Evolutionary conservation across 2,329 filamentous ascomycete species (phyloP).

Genomic region (Lecanicillium sp.): DNA sequence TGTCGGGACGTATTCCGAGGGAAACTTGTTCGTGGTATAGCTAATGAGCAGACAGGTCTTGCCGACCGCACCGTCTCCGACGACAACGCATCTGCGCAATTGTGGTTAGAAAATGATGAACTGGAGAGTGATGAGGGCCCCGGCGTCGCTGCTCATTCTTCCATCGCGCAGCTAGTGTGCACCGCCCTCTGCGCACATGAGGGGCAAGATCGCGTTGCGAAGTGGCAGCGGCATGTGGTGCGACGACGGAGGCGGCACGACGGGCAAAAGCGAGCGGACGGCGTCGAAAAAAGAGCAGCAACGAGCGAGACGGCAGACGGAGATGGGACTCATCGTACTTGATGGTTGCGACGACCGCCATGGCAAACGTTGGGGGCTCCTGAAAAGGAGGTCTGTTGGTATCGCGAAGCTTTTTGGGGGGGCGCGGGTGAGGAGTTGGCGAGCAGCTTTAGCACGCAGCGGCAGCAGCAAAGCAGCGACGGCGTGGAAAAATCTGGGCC

Average conservation of each 20-base stretch:
- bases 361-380: constrained; percentile 36
- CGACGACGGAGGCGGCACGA: constrained; percentile 13
- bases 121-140: not conserved
- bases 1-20: constrained; percentile 98
- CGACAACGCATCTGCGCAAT: constrained; percentile 79
- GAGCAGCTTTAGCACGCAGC: constrained; percentile 3
- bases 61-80: constrained; percentile 97
- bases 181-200: constrained; percentile 6
- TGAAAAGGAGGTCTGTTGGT: constrained; percentile 26
- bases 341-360: constrained; percentile 59
- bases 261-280: not conserved
- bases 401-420: constrained; percentile 12
- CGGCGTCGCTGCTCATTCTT: not conserved
- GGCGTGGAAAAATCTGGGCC: not conserved
- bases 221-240: constrained; percentile 11
- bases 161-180: not conserved
- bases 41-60: constrained; percentile 99
- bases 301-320: constrained; percentile 13
- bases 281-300: constrained; percentile 7
- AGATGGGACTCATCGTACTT: constrained; percentile 42
- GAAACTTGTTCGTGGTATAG: constrained; percentile 99
- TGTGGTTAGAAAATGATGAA: constrained; percentile 1
- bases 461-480: constrained; percentile 5
- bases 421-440: constrained; percentile 12
- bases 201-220: constrained; percentile 10